A percentile compares a stretch with the other conserved stretches of the same genome.
phyloP scores from a whole-genome alignment of 306 rosid species.

The Hippophae gyantsensis region DNA sequence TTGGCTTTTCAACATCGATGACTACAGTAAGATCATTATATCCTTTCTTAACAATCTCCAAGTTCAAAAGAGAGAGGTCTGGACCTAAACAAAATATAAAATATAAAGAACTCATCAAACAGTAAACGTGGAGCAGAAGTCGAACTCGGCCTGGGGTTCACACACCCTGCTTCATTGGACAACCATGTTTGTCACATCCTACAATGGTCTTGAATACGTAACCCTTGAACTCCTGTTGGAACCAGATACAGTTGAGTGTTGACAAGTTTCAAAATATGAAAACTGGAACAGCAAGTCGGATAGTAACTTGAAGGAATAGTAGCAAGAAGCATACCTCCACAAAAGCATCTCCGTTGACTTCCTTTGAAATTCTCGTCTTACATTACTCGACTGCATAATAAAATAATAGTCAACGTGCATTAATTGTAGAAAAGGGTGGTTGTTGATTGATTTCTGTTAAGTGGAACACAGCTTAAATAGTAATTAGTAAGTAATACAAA shows the following conservation, averaged over 20 bases:
- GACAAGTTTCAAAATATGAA: not conserved
- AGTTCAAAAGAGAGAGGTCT: constrained; percentile 42
- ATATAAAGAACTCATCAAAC: too few relatives aligned
- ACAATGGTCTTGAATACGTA: constrained; percentile 42
- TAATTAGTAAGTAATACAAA: too few relatives aligned
- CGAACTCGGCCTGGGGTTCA: constrained; percentile 38
- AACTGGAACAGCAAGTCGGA: not conserved
- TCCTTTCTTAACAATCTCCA: constrained; percentile 45
- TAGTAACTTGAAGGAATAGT: not conserved
- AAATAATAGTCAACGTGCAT: not conserved
- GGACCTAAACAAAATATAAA: constrained; percentile 7
- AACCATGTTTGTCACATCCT: constrained; percentile 48
- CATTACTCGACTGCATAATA: constrained; percentile 14
- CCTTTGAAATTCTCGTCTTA: constrained; percentile 29
- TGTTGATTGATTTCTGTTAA: too few relatives aligned
- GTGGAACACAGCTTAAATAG: too few relatives aligned
- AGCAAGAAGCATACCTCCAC: constrained; percentile 16
- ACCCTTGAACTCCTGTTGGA: constrained; percentile 32
- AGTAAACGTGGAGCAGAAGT: constrained; percentile 25
- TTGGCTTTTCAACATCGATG: constrained; percentile 40
- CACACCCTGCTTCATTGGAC: constrained; percentile 50
- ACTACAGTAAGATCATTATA: constrained; percentile 40
- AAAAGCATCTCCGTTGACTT: constrained; percentile 34
- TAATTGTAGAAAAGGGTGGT: not conserved
- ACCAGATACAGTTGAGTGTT: not conserved